These are phyloP conservation scores for Solanum hybrid DNA, from an alignment of 305 asterid genomes.

Conservation along the genomic window DNA sequence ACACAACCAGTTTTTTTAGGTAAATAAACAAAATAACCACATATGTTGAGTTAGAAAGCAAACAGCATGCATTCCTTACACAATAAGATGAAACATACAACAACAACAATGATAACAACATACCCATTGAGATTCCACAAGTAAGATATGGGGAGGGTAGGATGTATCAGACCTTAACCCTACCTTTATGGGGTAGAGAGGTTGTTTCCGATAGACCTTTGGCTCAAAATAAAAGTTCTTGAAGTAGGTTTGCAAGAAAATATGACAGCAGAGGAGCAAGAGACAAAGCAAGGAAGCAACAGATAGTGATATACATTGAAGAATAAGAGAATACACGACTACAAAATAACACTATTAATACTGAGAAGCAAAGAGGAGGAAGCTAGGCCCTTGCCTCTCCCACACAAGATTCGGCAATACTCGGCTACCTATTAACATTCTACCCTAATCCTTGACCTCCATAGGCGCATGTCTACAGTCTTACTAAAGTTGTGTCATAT, in stretches of 20 bases:
- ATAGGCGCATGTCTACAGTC: not conserved
- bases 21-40: not conserved
- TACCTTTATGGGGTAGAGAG: not conserved
- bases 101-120: not conserved
- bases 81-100: not conserved
- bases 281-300: not conserved
- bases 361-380: not conserved
- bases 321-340: not conserved
- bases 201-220: not conserved
- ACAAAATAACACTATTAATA: not conserved
- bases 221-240: too few relatives aligned
- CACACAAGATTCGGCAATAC: not conserved
- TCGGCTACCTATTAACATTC: not conserved
- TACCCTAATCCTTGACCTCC: not conserved
- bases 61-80: not conserved
- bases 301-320: not conserved
- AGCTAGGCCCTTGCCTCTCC: not conserved
- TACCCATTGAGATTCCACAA: not conserved
- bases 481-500: not conserved
- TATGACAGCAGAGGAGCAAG: not conserved
- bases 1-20: not conserved
- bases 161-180: not conserved
- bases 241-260: not conserved
- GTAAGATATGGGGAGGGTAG: not conserved
- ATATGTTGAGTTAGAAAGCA: not conserved